Evolutionary conservation across 2,329 filamentous ascomycete species (phyloP).

Genomic region (Cephalotrichum gorgonifer): DNA sequence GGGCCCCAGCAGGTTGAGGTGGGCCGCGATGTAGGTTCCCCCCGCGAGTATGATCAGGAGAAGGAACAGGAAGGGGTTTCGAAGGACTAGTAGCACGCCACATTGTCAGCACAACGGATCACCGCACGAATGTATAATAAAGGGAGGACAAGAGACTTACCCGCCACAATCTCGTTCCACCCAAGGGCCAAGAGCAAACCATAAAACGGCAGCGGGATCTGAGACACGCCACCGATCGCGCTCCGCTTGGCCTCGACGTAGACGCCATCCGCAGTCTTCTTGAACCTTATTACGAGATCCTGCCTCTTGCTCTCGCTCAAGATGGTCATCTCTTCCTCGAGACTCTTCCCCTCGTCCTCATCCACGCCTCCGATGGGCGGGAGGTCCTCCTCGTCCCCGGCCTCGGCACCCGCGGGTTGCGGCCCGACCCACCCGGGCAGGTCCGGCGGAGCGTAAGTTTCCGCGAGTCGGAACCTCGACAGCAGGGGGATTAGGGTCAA

Average conservation of each 20-base stretch:
- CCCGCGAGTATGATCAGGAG: slow-evolving; percentile 68
- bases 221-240: slow-evolving; percentile 88
- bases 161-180: slow-evolving; percentile 97
- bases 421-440: slow-evolving; percentile 74
- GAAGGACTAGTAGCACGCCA: slow-evolving; percentile 54
- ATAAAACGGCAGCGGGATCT: slow-evolving; percentile 93
- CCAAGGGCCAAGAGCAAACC: slow-evolving; percentile 77
- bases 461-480: slow-evolving; percentile 68
- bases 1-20: slow-evolving; percentile 87
- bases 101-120: too few relatives aligned
- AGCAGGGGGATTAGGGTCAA: slow-evolving; percentile 83
- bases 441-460: slow-evolving; percentile 68
- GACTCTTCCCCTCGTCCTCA: slow-evolving; percentile 84
- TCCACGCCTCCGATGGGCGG: slow-evolving; percentile 86
- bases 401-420: slow-evolving; percentile 62
- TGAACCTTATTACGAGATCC: slow-evolving; percentile 88
- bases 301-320: slow-evolving; percentile 82
- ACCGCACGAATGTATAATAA: not conserved
- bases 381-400: slow-evolving; percentile 84
- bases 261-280: slow-evolving; percentile 95
- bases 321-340: slow-evolving; percentile 96
- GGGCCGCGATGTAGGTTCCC: slow-evolving; percentile 82
- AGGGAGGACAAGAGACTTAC: slow-evolving; percentile 41
- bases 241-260: slow-evolving; percentile 97
- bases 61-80: slow-evolving; percentile 88